Conservation (phyloP, 1,284 basidiomycete genomes). For the Anthracocystis panici-leucophaei region DNA sequence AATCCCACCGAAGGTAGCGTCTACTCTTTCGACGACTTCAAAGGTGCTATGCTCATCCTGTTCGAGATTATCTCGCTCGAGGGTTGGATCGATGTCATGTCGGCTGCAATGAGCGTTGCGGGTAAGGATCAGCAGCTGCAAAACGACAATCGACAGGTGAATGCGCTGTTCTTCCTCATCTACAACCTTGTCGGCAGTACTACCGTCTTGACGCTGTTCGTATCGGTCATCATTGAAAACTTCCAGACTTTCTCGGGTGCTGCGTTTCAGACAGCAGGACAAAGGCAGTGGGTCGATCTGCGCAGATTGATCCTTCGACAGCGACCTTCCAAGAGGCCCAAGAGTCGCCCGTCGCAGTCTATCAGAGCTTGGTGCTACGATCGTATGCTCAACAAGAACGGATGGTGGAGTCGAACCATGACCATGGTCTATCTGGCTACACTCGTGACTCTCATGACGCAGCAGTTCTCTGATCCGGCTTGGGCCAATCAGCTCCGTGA, state of each 20-base stretch:
- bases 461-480: conserved; percentile 77
- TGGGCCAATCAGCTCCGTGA: conserved; percentile 79
- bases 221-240: conserved; percentile 91
- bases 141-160: conserved; percentile 64
- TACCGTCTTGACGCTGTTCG: conserved; percentile 75
- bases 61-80: conserved; percentile 96
- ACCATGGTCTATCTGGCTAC: conserved; percentile 86
- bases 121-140: conserved; percentile 71
- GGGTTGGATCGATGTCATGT: conserved; percentile 95
- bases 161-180: conserved; percentile 91
- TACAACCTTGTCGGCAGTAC: conserved; percentile 93
- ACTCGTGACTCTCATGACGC: conserved; percentile 86
- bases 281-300: conserved; percentile 94
- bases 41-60: conserved; percentile 85
- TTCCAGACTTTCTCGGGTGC: conserved; percentile 85
- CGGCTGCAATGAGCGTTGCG: conserved; percentile 82
- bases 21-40: conserved; percentile 93
- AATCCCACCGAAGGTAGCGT: conserved; percentile 85
- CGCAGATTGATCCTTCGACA: conserved; percentile 89
- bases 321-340: conserved; percentile 84
- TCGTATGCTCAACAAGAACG: conserved; percentile 88
- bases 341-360: conserved; percentile 74
- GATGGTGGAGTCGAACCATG: conserved; percentile 90
- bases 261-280: conserved; percentile 81
- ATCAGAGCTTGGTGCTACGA: conserved; percentile 90